Evolutionary conservation across 2,329 filamentous ascomycete genomes (phyloP).

Genomic region (Cryphonectria carpinicola): DNA sequence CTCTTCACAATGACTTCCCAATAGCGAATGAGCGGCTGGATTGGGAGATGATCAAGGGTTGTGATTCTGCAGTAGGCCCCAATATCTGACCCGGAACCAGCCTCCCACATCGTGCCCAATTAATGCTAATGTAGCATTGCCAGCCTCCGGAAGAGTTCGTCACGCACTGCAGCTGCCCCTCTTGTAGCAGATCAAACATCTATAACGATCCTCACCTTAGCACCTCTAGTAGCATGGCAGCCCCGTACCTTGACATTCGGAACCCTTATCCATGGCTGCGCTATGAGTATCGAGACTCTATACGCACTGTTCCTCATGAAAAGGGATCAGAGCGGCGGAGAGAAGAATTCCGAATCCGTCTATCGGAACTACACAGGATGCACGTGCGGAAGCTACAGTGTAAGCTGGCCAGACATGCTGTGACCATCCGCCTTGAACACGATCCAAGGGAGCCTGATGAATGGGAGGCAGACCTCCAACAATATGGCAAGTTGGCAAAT

Average conservation of each 20-base stretch:
- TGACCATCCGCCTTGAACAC: background rate
- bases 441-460: background rate
- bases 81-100: too few species aligned
- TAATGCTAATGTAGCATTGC: too few species aligned
- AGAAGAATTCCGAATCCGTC: background rate
- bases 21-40: background rate
- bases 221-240: background rate
- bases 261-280: background rate
- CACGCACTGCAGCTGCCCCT: too few species aligned
- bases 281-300: background rate
- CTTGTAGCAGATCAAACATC: too few species aligned
- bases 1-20: background rate
- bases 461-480: slow-evolving; percentile 11
- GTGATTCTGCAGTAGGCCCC: too few species aligned
- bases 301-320: background rate
- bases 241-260: background rate
- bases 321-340: background rate
- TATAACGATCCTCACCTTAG: background rate
- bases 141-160: too few species aligned
- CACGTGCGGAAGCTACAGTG: slow-evolving; percentile 11
- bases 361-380: slow-evolving; percentile 18
- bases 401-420: slow-evolving; percentile 1
- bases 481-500: background rate
- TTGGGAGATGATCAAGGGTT: background rate
- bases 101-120: too few species aligned